phyloP scores from a whole-genome alignment of 2,329 filamentous ascomycete genomes.

The Fusarium temperatum region DNA sequence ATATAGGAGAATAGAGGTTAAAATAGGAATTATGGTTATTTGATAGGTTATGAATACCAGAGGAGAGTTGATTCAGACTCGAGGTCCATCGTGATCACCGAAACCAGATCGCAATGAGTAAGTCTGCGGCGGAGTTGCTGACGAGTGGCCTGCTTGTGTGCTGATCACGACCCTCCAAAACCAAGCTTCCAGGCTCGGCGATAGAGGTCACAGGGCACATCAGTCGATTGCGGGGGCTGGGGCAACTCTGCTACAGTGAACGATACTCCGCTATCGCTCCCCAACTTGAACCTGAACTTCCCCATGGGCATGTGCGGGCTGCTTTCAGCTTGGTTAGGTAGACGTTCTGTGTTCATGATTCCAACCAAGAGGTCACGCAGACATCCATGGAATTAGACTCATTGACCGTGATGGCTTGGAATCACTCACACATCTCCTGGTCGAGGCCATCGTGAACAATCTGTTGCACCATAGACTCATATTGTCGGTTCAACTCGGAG shows the following conservation, averaged over 20 bases:
- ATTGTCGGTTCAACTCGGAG: neutral
- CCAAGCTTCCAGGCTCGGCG: neutral
- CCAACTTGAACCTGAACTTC: neutral
- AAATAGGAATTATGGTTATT: neutral
- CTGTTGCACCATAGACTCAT: neutral
- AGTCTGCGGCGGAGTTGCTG: slow-evolving; percentile 10
- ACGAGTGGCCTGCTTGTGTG: slow-evolving; percentile 33
- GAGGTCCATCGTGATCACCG: slow-evolving; percentile 20
- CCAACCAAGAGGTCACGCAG: slow-evolving; percentile 7
- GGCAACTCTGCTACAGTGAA: neutral
- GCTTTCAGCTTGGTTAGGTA: neutral
- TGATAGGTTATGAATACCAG: neutral
- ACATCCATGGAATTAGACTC: neutral
- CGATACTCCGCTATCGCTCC: slow-evolving; percentile 14
- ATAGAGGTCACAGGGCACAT: slow-evolving; percentile 34
- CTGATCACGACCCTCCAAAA: slow-evolving; percentile 22
- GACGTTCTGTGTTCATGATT: neutral
- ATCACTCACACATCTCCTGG: neutral
- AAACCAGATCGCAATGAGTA: neutral
- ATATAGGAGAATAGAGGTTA: neutral
- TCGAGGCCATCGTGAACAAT: neutral
- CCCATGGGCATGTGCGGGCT: neutral
- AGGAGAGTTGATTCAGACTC: neutral
- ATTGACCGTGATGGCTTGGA: neutral
- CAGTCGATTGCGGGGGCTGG: slow-evolving; percentile 31